Evolutionary conservation across 805 yeast species (phyloP).

Genomic region (Ogataea paraovalis): DNA sequence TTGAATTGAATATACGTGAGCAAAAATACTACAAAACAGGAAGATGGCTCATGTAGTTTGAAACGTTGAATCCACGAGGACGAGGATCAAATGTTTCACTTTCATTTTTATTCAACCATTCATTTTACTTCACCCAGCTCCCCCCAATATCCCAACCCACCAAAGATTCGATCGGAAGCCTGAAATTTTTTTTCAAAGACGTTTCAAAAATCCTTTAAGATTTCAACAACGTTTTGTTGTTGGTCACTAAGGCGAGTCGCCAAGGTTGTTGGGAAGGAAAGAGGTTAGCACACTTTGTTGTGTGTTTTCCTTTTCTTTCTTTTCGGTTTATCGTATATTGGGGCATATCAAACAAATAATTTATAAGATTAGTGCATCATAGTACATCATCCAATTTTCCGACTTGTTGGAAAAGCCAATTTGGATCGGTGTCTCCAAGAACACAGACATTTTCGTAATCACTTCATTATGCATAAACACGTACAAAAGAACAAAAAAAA

Average conservation of each 20-base stretch:
- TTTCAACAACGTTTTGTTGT: neutral
- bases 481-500: neutral
- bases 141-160: neutral
- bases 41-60: too few relatives aligned
- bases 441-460: neutral
- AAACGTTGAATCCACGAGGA: neutral
- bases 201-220: conserved; percentile 1
- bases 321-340: neutral
- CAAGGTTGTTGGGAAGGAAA: neutral
- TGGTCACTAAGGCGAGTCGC: neutral
- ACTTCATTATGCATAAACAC: neutral
- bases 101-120: too few relatives aligned
- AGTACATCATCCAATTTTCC: neutral
- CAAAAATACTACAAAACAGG: too few relatives aligned
- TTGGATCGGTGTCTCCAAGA: conserved; percentile 1
- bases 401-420: too few relatives aligned
- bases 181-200: neutral
- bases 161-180: neutral
- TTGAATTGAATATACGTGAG: too few relatives aligned
- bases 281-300: too few relatives aligned
- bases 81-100: neutral
- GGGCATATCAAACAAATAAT: conserved; percentile 1
- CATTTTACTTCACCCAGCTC: too few relatives aligned
- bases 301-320: neutral
- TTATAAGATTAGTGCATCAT: conserved; percentile 1